Conservation (phyloP, 139 green algal species). For the Chlamydomonas eustigma region DNA sequence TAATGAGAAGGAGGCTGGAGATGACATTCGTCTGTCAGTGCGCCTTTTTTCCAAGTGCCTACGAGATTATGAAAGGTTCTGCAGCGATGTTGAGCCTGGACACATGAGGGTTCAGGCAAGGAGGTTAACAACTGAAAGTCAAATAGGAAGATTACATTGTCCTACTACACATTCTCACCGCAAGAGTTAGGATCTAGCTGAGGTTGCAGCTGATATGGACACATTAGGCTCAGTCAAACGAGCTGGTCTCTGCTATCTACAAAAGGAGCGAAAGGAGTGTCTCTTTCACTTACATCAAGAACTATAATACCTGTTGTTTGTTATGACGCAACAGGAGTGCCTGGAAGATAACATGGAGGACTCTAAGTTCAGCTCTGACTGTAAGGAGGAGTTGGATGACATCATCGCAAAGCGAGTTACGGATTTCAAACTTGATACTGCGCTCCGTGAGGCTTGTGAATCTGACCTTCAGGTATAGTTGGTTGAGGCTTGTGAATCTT, state of each 20-base stretch:
- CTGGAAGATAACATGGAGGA: constrained; percentile 65
- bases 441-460: constrained; percentile 43
- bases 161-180: no score
- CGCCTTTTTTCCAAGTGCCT: constrained; percentile 64
- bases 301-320: no score
- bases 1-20: constrained; percentile 66
- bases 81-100: constrained; percentile 55
- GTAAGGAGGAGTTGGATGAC: constrained; percentile 59
- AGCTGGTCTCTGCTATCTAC: no score
- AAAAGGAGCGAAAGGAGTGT: no score
- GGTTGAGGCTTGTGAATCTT: no score
- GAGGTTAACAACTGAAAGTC: no score
- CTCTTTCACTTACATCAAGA: no score
- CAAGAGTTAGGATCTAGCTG: no score
- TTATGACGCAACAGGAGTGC: no score
- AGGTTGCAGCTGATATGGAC: no score
- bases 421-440: constrained; percentile 64
- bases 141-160: no score
- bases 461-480: constrained; percentile 36
- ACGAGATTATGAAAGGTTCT: constrained; percentile 68
- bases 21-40: constrained; percentile 72
- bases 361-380: constrained; percentile 52
- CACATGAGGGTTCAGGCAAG: constrained; percentile 50
- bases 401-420: constrained; percentile 49
- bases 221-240: no score